Evolutionary conservation across 495 filamentous ascomycete genomes (phyloP).

Genomic region (Aspergillus ellipticus): DNA sequence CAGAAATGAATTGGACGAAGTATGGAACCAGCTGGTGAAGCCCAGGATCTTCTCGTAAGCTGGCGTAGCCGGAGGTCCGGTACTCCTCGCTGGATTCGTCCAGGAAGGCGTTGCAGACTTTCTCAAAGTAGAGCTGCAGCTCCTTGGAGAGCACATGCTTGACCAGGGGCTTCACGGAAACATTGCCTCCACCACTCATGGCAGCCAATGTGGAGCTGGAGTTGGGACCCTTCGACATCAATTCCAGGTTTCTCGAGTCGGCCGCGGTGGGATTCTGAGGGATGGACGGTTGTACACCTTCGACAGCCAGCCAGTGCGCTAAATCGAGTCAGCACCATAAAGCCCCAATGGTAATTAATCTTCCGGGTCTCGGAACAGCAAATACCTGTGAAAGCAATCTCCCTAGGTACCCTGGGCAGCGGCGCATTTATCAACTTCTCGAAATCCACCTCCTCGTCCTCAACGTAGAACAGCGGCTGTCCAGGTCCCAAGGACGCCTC

Average conservation of each 20-base stretch:
- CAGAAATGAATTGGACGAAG: conserved; percentile 88
- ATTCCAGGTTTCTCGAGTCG: conserved; percentile 74
- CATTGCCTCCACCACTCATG: conserved; percentile 76
- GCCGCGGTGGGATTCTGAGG: conserved; percentile 88
- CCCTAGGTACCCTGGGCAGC: conserved; percentile 89
- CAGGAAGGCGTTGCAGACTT: conserved; percentile 78
- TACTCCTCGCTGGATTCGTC: conserved; percentile 81
- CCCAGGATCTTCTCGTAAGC: conserved; percentile 79
- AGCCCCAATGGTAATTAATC: neutral
- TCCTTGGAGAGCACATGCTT: conserved; percentile 96
- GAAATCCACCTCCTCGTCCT: conserved; percentile 98
- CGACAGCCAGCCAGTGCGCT: conserved; percentile 95
- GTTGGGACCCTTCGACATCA: conserved; percentile 83
- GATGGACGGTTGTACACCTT: conserved; percentile 93
- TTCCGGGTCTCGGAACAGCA: conserved; percentile 1
- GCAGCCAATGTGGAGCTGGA: conserved; percentile 78
- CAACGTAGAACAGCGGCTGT: conserved; percentile 95
- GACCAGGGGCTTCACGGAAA: conserved; percentile 80
- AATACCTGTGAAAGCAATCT: conserved; percentile 84
- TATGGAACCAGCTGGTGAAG: conserved; percentile 94
- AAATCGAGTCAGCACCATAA: conserved; percentile 1
- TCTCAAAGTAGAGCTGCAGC: conserved; percentile 94
- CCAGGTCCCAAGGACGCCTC: conserved; percentile 90
- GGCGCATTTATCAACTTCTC: conserved; percentile 97
- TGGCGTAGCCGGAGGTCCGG: conserved; percentile 78